Evolutionary conservation across 2,329 filamentous ascomycete species (phyloP).

Genomic region (Diaporthe vaccinii): DNA sequence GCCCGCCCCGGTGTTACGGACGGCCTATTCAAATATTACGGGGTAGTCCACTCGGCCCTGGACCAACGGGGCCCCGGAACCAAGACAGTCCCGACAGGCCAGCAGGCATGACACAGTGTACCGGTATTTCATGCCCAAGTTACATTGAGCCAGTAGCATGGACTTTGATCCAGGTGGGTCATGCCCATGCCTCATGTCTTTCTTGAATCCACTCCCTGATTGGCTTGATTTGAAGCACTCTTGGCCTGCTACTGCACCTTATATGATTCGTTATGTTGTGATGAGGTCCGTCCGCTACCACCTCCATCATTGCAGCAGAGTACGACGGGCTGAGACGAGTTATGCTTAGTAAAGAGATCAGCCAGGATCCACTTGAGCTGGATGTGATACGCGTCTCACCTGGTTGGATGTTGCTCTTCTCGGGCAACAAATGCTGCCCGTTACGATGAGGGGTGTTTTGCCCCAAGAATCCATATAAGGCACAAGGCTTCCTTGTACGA

Average conservation of each 20-base stretch:
- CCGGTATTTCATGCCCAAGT: neutral
- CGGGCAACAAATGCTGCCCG: neutral
- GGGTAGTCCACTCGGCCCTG: neutral
- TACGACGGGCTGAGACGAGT: neutral
- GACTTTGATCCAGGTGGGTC: neutral
- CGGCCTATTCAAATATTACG: neutral
- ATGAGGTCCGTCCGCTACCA: neutral
- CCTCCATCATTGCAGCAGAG: neutral
- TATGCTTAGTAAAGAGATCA: neutral
- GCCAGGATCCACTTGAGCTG: neutral
- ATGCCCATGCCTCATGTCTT: neutral
- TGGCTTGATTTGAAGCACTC: neutral
- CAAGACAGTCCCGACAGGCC: neutral
- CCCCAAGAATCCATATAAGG: neutral
- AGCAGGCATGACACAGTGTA: neutral
- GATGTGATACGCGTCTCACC: neutral
- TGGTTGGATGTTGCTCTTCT: neutral
- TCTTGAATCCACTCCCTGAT: neutral
- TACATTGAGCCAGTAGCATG: neutral
- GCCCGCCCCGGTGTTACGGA: neutral
- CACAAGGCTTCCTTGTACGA: neutral
- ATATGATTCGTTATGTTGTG: neutral
- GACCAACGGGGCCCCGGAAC: neutral
- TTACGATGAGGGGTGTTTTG: neutral
- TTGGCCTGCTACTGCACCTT: neutral